A percentile compares a stretch with the other conserved stretches of the same genome.
phyloP scores from a whole-genome alignment of 371 early-diverging fungal genomes.

The Blastocladiella emersonii region DNA sequence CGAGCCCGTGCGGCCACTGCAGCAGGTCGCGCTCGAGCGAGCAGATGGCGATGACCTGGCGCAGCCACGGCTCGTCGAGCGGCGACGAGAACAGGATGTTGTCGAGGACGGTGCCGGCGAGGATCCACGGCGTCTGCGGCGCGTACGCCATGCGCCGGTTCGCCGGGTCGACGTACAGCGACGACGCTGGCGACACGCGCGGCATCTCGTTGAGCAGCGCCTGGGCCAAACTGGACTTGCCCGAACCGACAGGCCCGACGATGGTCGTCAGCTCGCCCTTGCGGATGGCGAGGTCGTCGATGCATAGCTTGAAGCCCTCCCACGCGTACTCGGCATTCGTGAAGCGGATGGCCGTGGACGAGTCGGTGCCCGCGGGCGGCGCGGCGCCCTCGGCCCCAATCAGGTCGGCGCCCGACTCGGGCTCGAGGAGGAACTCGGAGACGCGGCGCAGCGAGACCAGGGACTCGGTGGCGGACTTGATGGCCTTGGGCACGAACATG shows the following conservation, averaged over 20 bases:
- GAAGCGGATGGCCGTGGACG: background rate
- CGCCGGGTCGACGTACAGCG: background rate
- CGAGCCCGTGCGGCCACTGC: constrained; percentile 18
- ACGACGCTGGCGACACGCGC: background rate
- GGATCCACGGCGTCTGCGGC: constrained; percentile 29
- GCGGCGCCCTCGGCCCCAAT: background rate
- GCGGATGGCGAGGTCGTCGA: background rate
- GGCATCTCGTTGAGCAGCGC: constrained; percentile 24
- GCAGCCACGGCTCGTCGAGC: constrained; percentile 18
- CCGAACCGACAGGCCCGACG: constrained; percentile 28
- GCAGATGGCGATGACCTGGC: constrained; percentile 18
- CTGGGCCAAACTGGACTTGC: constrained; percentile 28
- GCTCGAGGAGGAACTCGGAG: background rate
- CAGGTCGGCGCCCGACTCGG: background rate
- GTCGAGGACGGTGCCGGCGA: constrained; percentile 24
- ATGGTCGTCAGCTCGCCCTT: constrained; percentile 17
- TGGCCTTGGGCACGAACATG: constrained; percentile 1
- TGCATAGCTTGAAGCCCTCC: background rate
- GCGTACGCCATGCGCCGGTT: constrained; percentile 18
- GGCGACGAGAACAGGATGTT: constrained; percentile 16
- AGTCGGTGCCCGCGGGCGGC: background rate
- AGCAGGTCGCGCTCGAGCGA: constrained; percentile 23
- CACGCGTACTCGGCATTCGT: background rate
- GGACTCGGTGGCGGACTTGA: background rate
- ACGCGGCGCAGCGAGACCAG: background rate